These are phyloP conservation scores for Veloboletus limbatus DNA, from an alignment of 1,284 basidiomycete genomes.

Conservation along the genomic window DNA sequence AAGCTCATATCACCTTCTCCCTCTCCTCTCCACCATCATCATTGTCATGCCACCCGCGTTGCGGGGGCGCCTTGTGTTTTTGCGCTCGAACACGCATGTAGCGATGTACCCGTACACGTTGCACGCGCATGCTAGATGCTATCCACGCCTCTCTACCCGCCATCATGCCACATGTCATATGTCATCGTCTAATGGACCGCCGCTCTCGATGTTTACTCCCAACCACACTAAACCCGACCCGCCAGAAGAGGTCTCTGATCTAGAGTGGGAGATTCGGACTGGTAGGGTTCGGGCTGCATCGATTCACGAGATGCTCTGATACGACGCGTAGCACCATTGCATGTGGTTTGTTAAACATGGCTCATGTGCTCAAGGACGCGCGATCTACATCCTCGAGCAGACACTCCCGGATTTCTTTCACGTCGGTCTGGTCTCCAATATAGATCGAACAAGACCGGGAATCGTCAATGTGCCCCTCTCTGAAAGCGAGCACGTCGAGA, in stretches of 20 bases:
- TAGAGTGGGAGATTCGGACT: slow-evolving; percentile 67
- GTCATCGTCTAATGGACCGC: slow-evolving; percentile 24
- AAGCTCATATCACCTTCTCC: slow-evolving; percentile 21
- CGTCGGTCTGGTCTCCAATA: slow-evolving; percentile 57
- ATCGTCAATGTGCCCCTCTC: slow-evolving; percentile 18
- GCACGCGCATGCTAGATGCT: slow-evolving; percentile 5
- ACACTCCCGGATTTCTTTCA: slow-evolving; percentile 74
- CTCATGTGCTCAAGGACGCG: slow-evolving; percentile 64
- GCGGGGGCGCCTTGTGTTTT: not conserved
- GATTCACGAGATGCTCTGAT: slow-evolving; percentile 29
- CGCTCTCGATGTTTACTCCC: slow-evolving; percentile 30
- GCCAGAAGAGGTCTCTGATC: slow-evolving; percentile 33
- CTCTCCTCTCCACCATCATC: too few species aligned
- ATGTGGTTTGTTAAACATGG: not conserved
- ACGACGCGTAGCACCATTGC: slow-evolving; percentile 18
- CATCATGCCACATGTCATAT: too few species aligned
- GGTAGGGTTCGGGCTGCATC: slow-evolving; percentile 38
- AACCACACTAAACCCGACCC: slow-evolving; percentile 12
- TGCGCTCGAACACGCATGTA: too few species aligned
- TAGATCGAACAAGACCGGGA: slow-evolving; percentile 40
- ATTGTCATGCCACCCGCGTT: slow-evolving; percentile 16
- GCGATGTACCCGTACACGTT: too few species aligned
- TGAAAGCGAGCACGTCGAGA: slow-evolving; percentile 35
- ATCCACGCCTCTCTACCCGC: slow-evolving; percentile 5
- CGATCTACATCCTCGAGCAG: slow-evolving; percentile 62